Conservation (phyloP, 345 rosid genomes). For the Bruguiera sexangula region DNA sequence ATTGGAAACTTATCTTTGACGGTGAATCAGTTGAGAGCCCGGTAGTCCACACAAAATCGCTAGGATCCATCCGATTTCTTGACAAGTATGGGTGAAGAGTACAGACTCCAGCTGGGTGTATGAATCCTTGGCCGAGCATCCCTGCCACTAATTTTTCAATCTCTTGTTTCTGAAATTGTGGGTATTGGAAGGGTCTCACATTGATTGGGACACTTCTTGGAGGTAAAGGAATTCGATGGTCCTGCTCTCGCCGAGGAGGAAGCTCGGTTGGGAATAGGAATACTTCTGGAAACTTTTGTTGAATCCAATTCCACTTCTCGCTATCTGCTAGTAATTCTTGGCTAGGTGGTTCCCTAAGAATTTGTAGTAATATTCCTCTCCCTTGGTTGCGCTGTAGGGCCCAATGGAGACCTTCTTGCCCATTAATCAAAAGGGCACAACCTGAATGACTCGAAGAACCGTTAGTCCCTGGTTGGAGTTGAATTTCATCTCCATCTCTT, state of each 20-base stretch:
- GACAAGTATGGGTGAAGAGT: not conserved
- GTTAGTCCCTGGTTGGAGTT: not conserved
- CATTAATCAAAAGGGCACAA: not conserved
- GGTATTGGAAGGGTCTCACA: not conserved
- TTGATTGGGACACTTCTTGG: not conserved
- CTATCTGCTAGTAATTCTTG: too few species aligned
- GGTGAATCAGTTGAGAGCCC: not conserved
- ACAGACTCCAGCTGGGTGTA: not conserved
- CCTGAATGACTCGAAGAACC: not conserved
- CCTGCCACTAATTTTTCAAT: not conserved
- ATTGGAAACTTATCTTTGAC: conserved; percentile 1
- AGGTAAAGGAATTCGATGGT: not conserved
- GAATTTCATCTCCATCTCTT: not conserved
- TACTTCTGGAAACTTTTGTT: not conserved
- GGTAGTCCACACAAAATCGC: not conserved
- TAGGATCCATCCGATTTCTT: not conserved
- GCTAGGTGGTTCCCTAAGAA: fast-evolving
- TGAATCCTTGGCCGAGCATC: not conserved
- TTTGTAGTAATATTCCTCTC: too few species aligned
- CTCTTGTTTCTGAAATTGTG: not conserved
- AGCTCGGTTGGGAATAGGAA: not conserved
- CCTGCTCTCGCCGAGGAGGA: not conserved
- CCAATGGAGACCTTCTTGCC: too few species aligned
- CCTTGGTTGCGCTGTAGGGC: too few species aligned
- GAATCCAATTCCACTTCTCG: too few species aligned